Percentiles rank a stretch among this genome's conserved stretches.
phyloP scores from a whole-genome alignment of 1,284 basidiomycete genomes.

The Blastosporella zonata region DNA sequence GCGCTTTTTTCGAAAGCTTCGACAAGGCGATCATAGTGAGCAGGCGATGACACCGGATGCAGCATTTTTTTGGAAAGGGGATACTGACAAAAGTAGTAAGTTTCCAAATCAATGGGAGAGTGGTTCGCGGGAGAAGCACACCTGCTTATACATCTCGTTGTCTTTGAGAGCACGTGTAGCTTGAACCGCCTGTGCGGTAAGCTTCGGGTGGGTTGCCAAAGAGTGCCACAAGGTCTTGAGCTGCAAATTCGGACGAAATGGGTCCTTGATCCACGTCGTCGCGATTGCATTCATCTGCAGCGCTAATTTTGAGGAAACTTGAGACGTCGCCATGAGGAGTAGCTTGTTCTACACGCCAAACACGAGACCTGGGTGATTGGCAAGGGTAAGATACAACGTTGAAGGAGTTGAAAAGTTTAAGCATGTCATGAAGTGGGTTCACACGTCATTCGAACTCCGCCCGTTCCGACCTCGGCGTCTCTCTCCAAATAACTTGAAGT shows the following conservation, averaged over 20 bases:
- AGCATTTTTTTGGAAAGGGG: conserved; percentile 59
- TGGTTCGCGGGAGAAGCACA: conserved; percentile 36
- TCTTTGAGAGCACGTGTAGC: conserved; percentile 53
- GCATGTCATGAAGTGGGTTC: background rate
- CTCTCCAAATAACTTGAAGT: too few relatives aligned
- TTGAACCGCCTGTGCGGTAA: conserved; percentile 56
- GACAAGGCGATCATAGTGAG: conserved; percentile 66
- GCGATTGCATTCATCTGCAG: conserved; percentile 54
- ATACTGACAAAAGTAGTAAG: conserved; percentile 44
- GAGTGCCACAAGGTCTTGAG: conserved; percentile 61
- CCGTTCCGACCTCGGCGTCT: conserved; percentile 1
- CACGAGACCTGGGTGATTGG: background rate
- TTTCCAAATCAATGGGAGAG: conserved; percentile 19
- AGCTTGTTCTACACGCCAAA: background rate
- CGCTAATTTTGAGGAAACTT: conserved; percentile 37
- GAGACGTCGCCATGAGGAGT: conserved; percentile 24
- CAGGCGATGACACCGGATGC: conserved; percentile 64
- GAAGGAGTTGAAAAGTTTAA: conserved; percentile 1
- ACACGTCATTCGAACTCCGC: conserved; percentile 11
- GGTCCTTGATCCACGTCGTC: conserved; percentile 59
- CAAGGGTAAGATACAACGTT: background rate
- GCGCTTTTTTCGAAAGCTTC: conserved; percentile 72
- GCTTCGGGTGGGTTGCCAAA: conserved; percentile 62
- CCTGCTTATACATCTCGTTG: conserved; percentile 56
- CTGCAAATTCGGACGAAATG: conserved; percentile 72